Base-by-base conservation (phyloP, 352 stramenopile species). In the Phytophthora syringae region DNA sequence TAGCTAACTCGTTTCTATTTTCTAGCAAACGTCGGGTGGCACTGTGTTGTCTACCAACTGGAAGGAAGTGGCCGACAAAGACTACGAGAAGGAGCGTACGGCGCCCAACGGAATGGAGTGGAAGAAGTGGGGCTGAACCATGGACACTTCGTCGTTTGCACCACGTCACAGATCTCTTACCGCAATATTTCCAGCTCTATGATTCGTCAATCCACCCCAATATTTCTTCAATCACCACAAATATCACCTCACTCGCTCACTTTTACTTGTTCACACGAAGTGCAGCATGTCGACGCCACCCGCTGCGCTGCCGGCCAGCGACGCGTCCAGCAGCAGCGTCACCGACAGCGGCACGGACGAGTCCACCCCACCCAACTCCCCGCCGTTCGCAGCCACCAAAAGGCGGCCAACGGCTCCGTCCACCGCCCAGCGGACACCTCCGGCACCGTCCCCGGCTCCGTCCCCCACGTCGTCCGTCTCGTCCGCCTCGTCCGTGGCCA, bases 41-140 rank as follows among this genome's bases (percentile, higher is more conserved):
- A 97, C 91, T 0, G 91, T 97, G 36, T 78, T 98, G 16, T 95
- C 82, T 28, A 98, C 92, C 11, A 97, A 97, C 72, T 98, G 92
- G 92, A 86, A 93, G 24, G 92, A 98, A 65, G 92, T 98, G 36
- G 63, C 77, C 15, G 70, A 86, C 18, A 97, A 96, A 71, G 85
- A 98, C 72, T 98, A 97, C 53, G 91, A 97, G 74, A 88, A 92
- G 47, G 88, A 97, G 50, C 84, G 86, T 15, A 73, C 83, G 16
- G 89, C 86, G 15, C 90, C 91, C 1, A 79, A 90, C 7, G 91
- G 91, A 61, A 97, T 97, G 90, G 81, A 97, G 75, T 97, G 89
- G 89, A 96, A 95, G 80, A 96, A 95, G 58, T 94, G 72, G 60
- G 86, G 70, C 42, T 89, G 43, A 75, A 27, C 13, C 10, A n/a